Percentiles rank a stretch among this genome's conserved stretches.
These are phyloP conservation scores for Isabelozyma gotoi DNA, from an alignment of 805 yeast genomes.

Conservation along the genomic window DNA sequence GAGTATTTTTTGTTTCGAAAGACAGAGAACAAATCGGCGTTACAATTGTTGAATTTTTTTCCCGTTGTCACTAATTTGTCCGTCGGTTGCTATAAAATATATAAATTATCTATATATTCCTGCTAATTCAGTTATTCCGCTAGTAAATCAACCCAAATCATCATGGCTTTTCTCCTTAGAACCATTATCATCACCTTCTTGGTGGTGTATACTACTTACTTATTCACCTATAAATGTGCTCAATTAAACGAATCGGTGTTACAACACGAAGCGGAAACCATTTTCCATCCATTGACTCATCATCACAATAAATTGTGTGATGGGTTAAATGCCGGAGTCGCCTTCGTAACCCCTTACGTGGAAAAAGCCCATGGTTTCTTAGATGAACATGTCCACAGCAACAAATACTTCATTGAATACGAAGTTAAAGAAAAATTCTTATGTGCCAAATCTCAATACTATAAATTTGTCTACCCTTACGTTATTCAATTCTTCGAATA, in stretches of 20 bases:
- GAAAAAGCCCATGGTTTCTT: constrained; percentile 24
- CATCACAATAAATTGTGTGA: constrained; percentile 37
- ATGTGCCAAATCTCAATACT: constrained; percentile 19
- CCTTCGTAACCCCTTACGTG: constrained; percentile 29
- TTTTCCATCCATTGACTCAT: constrained; percentile 39
- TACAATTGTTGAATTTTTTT: not conserved
- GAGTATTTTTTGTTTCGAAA: not conserved
- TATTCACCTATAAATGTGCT: constrained; percentile 40
- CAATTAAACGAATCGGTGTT: constrained; percentile 26
- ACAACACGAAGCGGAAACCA: constrained; percentile 26
- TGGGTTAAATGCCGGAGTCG: constrained; percentile 26
- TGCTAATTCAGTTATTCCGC: too few species aligned
- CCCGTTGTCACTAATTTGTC: too few species aligned
- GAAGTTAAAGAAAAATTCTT: constrained; percentile 26
- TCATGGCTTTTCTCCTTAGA: not conserved
- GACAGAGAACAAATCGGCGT: not conserved
- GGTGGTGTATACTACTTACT: constrained; percentile 35
- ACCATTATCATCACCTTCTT: constrained; percentile 20
- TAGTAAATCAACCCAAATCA: not conserved
- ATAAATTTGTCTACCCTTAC: constrained; percentile 26
- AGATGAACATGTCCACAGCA: constrained; percentile 38
- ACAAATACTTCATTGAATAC: constrained; percentile 32
- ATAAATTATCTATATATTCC: too few species aligned
- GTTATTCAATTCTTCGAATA: constrained; percentile 30
- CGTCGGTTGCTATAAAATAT: too few species aligned